Base-by-base conservation (phyloP, 495 filamentous ascomycete genomes). In the Parathielavia appendiculata region DNA sequence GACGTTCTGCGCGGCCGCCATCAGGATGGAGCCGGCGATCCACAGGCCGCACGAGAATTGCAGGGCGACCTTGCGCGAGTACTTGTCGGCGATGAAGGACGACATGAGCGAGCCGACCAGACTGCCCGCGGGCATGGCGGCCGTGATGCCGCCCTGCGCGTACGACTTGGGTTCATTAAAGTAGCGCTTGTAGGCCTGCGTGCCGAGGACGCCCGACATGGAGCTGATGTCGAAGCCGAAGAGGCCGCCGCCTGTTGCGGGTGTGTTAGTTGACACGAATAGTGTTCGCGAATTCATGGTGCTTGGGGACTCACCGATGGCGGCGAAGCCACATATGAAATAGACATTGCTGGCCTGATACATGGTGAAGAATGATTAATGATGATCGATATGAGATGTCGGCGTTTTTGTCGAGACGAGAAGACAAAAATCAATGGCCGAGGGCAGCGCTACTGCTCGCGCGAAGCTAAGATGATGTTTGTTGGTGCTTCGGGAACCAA, bases 211-310 rank as follows among this genome's bases (percentile, higher is more conserved):
- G 53, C 84, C 86, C 52, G 79, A 81, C 85, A 89, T 87, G 41
- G 79, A 83, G 38, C 78, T 80, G 66, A 89, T 88, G 68, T 89
- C 86, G 71, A 88, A 89, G 66, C 86, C 86, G 67, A 89, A 89
- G 35, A 87, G 75, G 36, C 79, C 83, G 56, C 84, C 84, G 69
- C 84, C 83, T 82, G 35, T 19, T 2, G 32, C 19, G 51, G 4
- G 22, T 38, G 23, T 41, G 51, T 44, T 20, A 46, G 30, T 6
- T 23, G 62, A 11, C 14, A 39, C 22, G 8, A 17, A 51, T 38
- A 5, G 8, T 35, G 39, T 39, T 38, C 9, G 10, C 23, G 48
- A 5, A 14, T 14, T 7, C 4, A 17, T 51, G 12, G 7, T 12
- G 20, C 40, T 73, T 68, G 65, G 14, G 17, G 26, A 54, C 75